Evolutionary conservation across 2,329 filamentous ascomycete genomes (phyloP).

Genomic region (Fusarium sp.): DNA sequence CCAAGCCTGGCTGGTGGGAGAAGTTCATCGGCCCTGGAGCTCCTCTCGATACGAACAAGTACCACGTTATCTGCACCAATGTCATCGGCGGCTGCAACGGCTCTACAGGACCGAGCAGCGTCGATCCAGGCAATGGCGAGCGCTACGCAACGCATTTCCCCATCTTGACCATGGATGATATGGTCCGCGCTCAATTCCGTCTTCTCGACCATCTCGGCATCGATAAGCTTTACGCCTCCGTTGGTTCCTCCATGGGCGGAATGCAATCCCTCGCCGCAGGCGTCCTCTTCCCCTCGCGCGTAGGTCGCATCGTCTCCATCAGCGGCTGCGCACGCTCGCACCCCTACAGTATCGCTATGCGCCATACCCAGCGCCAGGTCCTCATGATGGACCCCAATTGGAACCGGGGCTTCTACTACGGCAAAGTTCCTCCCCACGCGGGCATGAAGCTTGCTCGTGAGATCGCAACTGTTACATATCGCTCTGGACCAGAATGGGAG

Average conservation of each 20-base stretch:
- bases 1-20: conserved; percentile 97
- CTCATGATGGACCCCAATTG: conserved; percentile 99
- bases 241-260: conserved; percentile 97
- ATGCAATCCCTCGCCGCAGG: conserved; percentile 96
- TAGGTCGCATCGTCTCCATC: conserved; percentile 86
- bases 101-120: conserved; percentile 88
- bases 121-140: conserved; percentile 88
- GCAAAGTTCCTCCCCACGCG: conserved; percentile 85
- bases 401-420: conserved; percentile 95
- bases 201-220: conserved; percentile 85
- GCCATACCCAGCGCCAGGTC: conserved; percentile 96
- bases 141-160: conserved; percentile 95
- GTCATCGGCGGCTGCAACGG: conserved; percentile 96
- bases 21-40: conserved; percentile 92
- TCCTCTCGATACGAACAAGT: conserved; percentile 89
- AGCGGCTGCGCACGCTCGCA: conserved; percentile 94
- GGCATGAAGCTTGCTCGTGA: conserved; percentile 98
- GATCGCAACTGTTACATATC: conserved; percentile 97
- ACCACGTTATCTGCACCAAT: conserved; percentile 95
- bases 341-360: conserved; percentile 98
- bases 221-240: conserved; percentile 84
- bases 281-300: conserved; percentile 82
- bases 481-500: conserved; percentile 97
- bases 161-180: conserved; percentile 94
- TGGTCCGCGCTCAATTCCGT: conserved; percentile 95